Percentiles rank a stretch among this genome's conserved stretches.
phyloP scores from a whole-genome alignment of 2,329 filamentous ascomycete genomes.

The Fusarium papillatum region DNA sequence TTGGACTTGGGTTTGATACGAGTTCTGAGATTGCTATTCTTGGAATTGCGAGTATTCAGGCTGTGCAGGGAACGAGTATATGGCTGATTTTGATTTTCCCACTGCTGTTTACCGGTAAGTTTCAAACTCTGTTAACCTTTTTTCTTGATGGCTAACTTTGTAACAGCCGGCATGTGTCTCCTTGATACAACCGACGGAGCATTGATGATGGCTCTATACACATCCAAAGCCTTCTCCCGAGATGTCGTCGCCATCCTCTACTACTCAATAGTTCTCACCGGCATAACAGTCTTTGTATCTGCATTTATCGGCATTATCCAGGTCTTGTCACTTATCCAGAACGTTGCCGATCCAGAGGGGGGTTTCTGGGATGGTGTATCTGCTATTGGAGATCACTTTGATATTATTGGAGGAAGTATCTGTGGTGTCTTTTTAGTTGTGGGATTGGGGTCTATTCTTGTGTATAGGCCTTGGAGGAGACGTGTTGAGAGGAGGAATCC shows the following conservation, averaged over 20 bases:
- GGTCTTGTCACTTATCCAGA: constrained; percentile 81
- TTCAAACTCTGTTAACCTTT: neutral
- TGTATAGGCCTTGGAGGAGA: constrained; percentile 85
- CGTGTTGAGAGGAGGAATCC: constrained; percentile 51
- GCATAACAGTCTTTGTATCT: constrained; percentile 86
- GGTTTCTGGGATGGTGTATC: constrained; percentile 93
- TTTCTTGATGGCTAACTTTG: neutral
- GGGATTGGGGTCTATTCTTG: constrained; percentile 78
- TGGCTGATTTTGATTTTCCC: constrained; percentile 97
- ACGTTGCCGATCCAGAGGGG: constrained; percentile 80
- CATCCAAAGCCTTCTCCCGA: constrained; percentile 80
- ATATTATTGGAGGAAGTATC: constrained; percentile 88
- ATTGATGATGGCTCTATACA: constrained; percentile 95
- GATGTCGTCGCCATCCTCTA: constrained; percentile 94
- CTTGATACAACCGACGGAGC: constrained; percentile 94
- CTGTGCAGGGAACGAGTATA: constrained; percentile 86
- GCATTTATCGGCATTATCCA: constrained; percentile 90
- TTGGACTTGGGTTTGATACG: constrained; percentile 95
- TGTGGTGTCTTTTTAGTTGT: constrained; percentile 88
- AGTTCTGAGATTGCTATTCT: constrained; percentile 94
- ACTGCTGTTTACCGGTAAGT: constrained; percentile 83
- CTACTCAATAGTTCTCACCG: constrained; percentile 90
- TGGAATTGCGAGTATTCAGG: constrained; percentile 91
- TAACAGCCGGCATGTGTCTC: constrained; percentile 89
- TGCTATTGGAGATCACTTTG: constrained; percentile 82